Conservation (phyloP, 1,284 basidiomycete species). For the Xerocomus nothofagi region DNA sequence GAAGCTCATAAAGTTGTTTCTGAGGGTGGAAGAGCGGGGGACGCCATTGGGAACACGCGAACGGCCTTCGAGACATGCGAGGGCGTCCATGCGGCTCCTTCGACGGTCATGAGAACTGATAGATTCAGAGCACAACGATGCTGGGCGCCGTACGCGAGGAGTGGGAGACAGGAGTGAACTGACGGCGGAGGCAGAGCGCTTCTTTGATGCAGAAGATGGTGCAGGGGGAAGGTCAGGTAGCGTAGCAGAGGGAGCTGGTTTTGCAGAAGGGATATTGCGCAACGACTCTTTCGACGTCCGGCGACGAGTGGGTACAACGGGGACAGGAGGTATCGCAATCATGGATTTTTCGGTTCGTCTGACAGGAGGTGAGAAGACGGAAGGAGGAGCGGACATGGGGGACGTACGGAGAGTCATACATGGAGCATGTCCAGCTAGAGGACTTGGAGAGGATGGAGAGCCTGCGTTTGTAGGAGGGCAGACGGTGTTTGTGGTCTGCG, state of each 20-base stretch:
- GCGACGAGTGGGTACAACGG: constrained; percentile 23
- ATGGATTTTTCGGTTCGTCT: constrained; percentile 24
- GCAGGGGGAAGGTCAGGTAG: constrained; percentile 38
- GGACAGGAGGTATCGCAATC: constrained; percentile 10
- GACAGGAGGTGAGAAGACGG: neutral
- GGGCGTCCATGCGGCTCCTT: constrained; percentile 49
- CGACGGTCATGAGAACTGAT: constrained; percentile 33
- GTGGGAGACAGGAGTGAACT: constrained; percentile 9
- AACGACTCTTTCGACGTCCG: constrained; percentile 47
- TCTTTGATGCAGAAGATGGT: neutral
- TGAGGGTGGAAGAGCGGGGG: constrained; percentile 20
- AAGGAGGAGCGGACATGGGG: neutral
- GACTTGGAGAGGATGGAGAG: constrained; percentile 34
- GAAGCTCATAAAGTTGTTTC: constrained; percentile 64
- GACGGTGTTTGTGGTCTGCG: constrained; percentile 51
- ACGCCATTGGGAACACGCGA: constrained; percentile 18
- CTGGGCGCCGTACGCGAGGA: neutral
- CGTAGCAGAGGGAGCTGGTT: constrained; percentile 54
- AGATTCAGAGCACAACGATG: constrained; percentile 35
- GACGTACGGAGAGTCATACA: constrained; percentile 24
- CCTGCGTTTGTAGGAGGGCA: constrained; percentile 45
- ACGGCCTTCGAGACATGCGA: constrained; percentile 63
- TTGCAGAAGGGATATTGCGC: constrained; percentile 56
- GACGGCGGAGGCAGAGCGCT: constrained; percentile 17
- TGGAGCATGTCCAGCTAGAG: constrained; percentile 28